Evolutionary conservation across 805 yeast species (phyloP), one percentile per base, ranked within the genome.

Genomic region (Zygosaccharomyces pseudorouxii): DNA sequence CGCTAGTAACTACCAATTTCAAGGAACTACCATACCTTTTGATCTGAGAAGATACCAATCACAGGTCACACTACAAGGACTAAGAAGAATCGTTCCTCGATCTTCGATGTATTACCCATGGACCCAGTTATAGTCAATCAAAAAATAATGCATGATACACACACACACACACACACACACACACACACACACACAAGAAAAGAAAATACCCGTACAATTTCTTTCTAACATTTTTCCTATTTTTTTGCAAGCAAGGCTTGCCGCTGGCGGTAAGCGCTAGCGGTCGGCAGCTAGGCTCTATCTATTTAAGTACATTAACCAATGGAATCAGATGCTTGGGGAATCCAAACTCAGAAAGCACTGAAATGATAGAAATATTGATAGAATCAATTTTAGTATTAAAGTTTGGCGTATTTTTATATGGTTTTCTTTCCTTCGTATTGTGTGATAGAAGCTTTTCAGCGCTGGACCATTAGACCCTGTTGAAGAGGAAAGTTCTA

Each of bases 51-150:
- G 73, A 71, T 76, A 75, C 36, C 78, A 77, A 47, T 56, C 78
- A 35, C 82, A 80, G 47, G 62, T 79, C 9, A 71, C 77, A 3
- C 59, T 82, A 35, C 77, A 73, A 35, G 86, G 81, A 56, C 56
- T 81, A 27, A 67, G 75, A 46, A 57, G 56, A 33, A 52, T 59
- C 8, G 57, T 66, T 4, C 61, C 70, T 1, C 57, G 53, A 23
- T 58, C 67, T 2, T 65, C 69, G 2, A 53, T 59, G 45, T 60
- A 57, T 38, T 62, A 65, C 48, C 51, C 62, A 12, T 65, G 67
- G 65, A 67, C 71, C 1, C 64, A 64, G 31, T 44, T 67, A 40
- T 67, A 54, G 18, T 6, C 19, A 16, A n/a, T 16, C 36, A 8
- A 12, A 8, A 12, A 29, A 29, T 9, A 29, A 16, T 27, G 19